phyloP scores from a whole-genome alignment of 768 basidiomycete genomes.

The Coprinellus micaceus region DNA sequence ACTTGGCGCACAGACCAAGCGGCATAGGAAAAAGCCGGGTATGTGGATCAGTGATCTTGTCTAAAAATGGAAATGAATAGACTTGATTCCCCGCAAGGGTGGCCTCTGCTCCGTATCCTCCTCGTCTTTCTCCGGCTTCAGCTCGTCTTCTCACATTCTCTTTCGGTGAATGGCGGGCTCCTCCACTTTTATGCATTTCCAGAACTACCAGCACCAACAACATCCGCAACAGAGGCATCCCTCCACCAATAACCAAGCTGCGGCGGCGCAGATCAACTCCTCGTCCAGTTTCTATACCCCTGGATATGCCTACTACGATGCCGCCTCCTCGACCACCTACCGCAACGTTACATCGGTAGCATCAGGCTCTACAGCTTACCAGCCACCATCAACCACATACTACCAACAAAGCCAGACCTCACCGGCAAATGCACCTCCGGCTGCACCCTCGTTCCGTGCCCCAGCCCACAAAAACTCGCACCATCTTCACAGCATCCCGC shows the following conservation, averaged over 20 bases:
- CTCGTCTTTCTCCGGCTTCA: not conserved
- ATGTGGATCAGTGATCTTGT: not conserved
- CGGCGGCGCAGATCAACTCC: not conserved
- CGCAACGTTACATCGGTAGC: not conserved
- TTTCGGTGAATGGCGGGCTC: not conserved
- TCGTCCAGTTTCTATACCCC: not conserved
- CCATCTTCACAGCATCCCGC: constrained; percentile 82
- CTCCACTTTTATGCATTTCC: not conserved
- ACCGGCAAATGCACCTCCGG: constrained; percentile 15
- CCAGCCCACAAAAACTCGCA: constrained; percentile 88
- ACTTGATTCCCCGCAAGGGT: not conserved
- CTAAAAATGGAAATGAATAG: not conserved
- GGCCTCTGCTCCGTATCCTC: not conserved
- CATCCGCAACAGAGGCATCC: not conserved
- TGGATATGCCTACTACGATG: not conserved
- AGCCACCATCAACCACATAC: too few relatives aligned
- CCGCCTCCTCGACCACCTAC: not conserved
- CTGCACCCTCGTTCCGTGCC: constrained; percentile 46
- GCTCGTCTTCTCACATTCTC: not conserved
- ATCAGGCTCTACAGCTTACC: not conserved
- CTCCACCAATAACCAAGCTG: not conserved
- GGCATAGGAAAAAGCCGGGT: constrained; percentile 2
- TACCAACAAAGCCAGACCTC: constrained; percentile 6
- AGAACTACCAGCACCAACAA: not conserved
- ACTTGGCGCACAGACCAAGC: too few relatives aligned